Evolutionary conservation across 2,329 filamentous ascomycete species (phyloP), one percentile per base, ranked within the genome.

Genomic region (Stenocarpella maydis): DNA sequence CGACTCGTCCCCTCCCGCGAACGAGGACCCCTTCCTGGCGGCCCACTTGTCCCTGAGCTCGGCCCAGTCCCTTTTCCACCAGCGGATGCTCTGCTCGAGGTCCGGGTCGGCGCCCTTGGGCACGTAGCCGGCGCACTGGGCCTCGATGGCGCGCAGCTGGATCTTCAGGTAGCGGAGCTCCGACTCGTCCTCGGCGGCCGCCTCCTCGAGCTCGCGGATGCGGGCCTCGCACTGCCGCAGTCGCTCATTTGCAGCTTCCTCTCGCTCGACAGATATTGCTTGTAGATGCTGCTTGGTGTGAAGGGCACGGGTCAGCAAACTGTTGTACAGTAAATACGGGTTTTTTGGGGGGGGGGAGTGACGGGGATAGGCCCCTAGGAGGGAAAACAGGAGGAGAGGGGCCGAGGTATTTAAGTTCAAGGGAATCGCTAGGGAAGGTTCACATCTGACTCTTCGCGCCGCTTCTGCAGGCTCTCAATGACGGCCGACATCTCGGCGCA

Each of bases 151-250:
- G 72, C 89, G 87, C 71, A 90, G 82, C 75, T 87, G 86, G 71
- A 92, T 87, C 69, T 88, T 86, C 50, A 90, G 83, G 75, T 88
- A 88, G 53, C 86, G 83, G 34, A 91, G 82, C 75, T 91, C 88
- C 49, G 87, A 85, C 71, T 90, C 86, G 74, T 86, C 85, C 73
- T 86, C 83, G 60, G 84, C 81, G 28, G 87, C 81, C 73, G 90
- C 86, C 45, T 85, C 80, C 75, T 87, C 88, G 73, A 92, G 81
- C 71, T 89, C 84, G 49, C 82, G 75, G 52, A 91, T 81, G 52
- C 87, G 85, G 45, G 83, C 83, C 74, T 91, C 88, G 17, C 92
- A 82, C 69, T 87, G 85, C 28, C 88, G 81, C 69, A 91, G 88
- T 65, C 85, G 85, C 72, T 88, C 82, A 50, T 86, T 84, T 63